Conservation (phyloP, 2,329 filamentous ascomycete genomes). For the Aureobasidium sp. region DNA sequence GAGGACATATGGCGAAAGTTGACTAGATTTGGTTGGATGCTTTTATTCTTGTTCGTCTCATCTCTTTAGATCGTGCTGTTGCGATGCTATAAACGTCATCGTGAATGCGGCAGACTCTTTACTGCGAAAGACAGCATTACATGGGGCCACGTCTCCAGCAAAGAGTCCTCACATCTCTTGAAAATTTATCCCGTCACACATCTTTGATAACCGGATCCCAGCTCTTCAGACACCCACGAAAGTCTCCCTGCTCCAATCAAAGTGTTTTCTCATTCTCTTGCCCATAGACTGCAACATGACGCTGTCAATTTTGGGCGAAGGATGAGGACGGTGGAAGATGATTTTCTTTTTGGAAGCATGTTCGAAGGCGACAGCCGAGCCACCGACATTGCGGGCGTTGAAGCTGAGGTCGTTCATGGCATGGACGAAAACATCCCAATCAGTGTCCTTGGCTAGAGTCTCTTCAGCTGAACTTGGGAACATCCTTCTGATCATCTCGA, state of each 20-base stretch:
- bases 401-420: background rate
- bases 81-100: background rate
- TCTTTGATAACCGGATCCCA: background rate
- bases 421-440: background rate
- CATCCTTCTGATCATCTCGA: background rate
- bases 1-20: background rate
- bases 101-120: background rate
- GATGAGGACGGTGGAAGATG: conserved; percentile 15
- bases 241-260: background rate
- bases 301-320: conserved; percentile 11
- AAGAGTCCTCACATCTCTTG: background rate
- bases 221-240: background rate
- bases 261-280: background rate
- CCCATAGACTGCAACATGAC: conserved; percentile 12
- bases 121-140: background rate
- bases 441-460: background rate
- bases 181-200: background rate
- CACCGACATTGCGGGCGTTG: background rate
- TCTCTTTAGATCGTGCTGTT: background rate
- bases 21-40: background rate
- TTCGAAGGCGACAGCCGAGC: background rate
- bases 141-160: background rate
- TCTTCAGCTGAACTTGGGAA: background rate
- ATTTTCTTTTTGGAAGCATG: background rate
- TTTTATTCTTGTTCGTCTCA: background rate